A percentile compares a stretch with the other conserved stretches of the same genome.
These are phyloP conservation scores for Diaporthe velutina DNA, from an alignment of 2,329 filamentous ascomycete genomes.

Conservation along the genomic window DNA sequence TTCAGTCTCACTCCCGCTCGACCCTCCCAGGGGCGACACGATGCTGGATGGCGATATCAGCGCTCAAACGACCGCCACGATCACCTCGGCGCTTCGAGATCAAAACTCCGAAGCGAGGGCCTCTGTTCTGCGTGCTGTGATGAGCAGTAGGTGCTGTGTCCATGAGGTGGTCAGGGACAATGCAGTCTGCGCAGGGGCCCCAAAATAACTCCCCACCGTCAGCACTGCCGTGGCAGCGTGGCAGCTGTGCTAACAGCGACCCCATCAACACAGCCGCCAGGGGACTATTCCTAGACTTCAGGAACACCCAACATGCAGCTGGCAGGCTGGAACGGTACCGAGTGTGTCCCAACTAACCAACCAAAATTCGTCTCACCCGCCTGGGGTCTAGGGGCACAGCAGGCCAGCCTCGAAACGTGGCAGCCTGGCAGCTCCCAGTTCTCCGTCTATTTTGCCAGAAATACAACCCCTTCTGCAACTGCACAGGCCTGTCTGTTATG, in stretches of 20 bases:
- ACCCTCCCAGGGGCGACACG: neutral
- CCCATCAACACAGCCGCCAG: constrained; percentile 20
- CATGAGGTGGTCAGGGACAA: neutral
- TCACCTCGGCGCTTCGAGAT: neutral
- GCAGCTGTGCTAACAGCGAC: neutral
- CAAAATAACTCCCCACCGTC: constrained; percentile 25
- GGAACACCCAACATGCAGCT: constrained; percentile 16
- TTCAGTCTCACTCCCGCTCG: neutral
- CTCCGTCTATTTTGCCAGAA: neutral
- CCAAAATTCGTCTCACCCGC: neutral
- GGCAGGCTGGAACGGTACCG: constrained; percentile 15
- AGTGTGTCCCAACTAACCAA: neutral
- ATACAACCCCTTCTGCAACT: constrained; percentile 4
- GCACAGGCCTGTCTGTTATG: constrained; percentile 2
- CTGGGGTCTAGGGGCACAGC: constrained; percentile 4
- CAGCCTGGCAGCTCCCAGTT: constrained; percentile 13
- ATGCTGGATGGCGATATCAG: neutral
- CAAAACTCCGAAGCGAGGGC: neutral
- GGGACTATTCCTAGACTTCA: constrained; percentile 20
- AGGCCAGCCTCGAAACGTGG: constrained; percentile 28
- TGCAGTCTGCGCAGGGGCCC: constrained; percentile 1
- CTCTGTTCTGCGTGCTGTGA: neutral
- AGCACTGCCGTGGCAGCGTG: constrained; percentile 20
- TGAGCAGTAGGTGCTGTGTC: neutral
- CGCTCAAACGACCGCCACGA: neutral